These are phyloP conservation scores for Lagerstroemia fauriei DNA, from an alignment of 441 rosid species.

Conservation along the genomic window DNA sequence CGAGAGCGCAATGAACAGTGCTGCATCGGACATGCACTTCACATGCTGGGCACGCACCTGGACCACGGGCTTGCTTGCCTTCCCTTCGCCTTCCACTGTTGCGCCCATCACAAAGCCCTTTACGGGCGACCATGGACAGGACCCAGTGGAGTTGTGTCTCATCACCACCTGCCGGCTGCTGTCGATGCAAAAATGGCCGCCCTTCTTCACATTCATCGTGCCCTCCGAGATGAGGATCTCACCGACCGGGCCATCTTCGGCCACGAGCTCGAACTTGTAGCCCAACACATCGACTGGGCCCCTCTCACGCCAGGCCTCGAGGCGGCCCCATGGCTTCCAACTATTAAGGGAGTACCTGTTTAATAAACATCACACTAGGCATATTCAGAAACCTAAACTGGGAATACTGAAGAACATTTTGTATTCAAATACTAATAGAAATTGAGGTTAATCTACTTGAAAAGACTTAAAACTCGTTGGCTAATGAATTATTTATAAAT, in stretches of 20 bases:
- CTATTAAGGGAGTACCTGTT: constrained; percentile 56
- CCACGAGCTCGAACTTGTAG: constrained; percentile 80
- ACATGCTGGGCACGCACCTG: constrained; percentile 84
- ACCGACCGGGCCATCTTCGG: constrained; percentile 53
- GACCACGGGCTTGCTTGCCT: constrained; percentile 71
- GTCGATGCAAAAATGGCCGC: constrained; percentile 76
- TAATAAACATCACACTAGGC: not conserved
- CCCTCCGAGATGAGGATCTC: constrained; percentile 69
- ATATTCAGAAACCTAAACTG: no score
- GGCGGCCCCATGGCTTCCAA: constrained; percentile 95
- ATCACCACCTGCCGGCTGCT: constrained; percentile 37
- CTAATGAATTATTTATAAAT: no score
- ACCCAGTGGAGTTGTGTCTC: constrained; percentile 19
- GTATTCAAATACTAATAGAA: no score
- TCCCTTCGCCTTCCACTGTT: constrained; percentile 87
- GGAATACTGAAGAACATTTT: no score
- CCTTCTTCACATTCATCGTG: constrained; percentile 63
- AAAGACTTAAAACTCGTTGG: no score
- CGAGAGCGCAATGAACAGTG: constrained; percentile 76
- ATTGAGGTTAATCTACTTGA: no score
- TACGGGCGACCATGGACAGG: constrained; percentile 53
- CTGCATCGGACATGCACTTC: constrained; percentile 83
- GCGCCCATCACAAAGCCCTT: constrained; percentile 87
- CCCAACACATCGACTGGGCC: constrained; percentile 75
- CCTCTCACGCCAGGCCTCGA: constrained; percentile 91